Evolutionary conservation across 345 rosid genomes (phyloP), one percentile per base, ranked within the genome.

Genomic region (Eucalyptus cloeziana): DNA sequence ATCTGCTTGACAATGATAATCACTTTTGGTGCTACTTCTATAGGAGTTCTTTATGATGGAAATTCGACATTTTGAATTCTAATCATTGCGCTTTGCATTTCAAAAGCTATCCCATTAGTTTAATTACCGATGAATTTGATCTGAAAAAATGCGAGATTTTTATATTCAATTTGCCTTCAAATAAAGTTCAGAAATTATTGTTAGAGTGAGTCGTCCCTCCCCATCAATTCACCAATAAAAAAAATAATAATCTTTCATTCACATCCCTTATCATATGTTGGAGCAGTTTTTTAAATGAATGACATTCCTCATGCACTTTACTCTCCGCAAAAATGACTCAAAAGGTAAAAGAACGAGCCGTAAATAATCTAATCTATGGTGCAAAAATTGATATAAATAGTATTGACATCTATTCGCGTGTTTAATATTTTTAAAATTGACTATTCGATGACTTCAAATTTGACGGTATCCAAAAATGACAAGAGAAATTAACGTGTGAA

Each of bases 81-180:
- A 37, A 76, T 76, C 47, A 76, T 40, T 76, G 16, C 22, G 47
- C 16, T 76, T 76, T 12, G 27, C 44, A 17, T 17, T 71, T 33
- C 44, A 19, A 71, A 71, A 76, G 47, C 30, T 40, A 21, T 40
- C 47, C 40, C 12, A 21, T 21, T 76, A 76, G 15, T 76, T 19
- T 37, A 67, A 37, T 37, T 37, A 9, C 3, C 8, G 1, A 71
- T 22, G 21, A 11, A 76, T 37, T 76, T 3, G 27, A 37, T 21
- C 1, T 1, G 27, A 21, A 71, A 33, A 71, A 19, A 1, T 2
- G 0, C 5, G 3, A 40, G 30, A 40, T 40, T 76, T 64, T 13
- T 40, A 9, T 1, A 3, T 1, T 37, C 44, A 5, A 43, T 43
- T 43, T 43, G 44, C 44, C 13, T 71, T 17, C 2, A 33, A 19